Evolutionary conservation across 2,329 filamentous ascomycete genomes (phyloP).

Genomic region (Venturia nashicola): DNA sequence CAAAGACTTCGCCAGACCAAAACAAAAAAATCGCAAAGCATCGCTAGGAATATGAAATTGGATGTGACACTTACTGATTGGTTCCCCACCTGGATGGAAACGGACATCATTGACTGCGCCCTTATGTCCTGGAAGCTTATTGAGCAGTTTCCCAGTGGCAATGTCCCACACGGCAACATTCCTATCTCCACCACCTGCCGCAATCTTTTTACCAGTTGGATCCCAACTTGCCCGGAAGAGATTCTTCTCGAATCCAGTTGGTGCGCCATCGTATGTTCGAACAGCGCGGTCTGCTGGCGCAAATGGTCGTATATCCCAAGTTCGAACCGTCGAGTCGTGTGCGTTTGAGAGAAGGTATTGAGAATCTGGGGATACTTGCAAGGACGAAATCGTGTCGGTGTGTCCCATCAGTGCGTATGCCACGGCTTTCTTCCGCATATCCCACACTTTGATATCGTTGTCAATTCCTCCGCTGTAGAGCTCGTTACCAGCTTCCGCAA

Average conservation of each 20-base stretch:
- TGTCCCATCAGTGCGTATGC: slow-evolving; percentile 84
- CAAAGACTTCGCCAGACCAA: not conserved
- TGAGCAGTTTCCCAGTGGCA: slow-evolving; percentile 77
- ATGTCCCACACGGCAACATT: slow-evolving; percentile 86
- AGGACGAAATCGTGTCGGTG: slow-evolving; percentile 79
- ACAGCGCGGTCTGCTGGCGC: slow-evolving; percentile 78
- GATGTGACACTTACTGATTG: slow-evolving; percentile 58
- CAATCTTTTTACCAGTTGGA: slow-evolving; percentile 70
- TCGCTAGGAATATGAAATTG: not conserved
- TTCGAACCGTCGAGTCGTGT: slow-evolving; percentile 86
- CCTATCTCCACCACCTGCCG: slow-evolving; percentile 78
- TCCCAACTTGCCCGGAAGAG: slow-evolving; percentile 87
- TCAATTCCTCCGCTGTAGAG: slow-evolving; percentile 91
- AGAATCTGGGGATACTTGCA: slow-evolving; percentile 84
- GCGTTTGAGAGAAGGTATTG: slow-evolving; percentile 83
- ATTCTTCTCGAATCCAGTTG: slow-evolving; percentile 80
- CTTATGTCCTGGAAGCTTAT: slow-evolving; percentile 92
- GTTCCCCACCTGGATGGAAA: slow-evolving; percentile 74
- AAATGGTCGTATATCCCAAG: slow-evolving; percentile 94
- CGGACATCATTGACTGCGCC: slow-evolving; percentile 91
- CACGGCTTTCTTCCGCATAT: slow-evolving; percentile 79
- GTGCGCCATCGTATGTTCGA: slow-evolving; percentile 84
- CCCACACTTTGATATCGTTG: slow-evolving; percentile 96
- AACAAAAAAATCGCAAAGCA: not conserved
- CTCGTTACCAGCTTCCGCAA: slow-evolving; percentile 92